These are phyloP conservation scores for Psilocybe subaeruginosa DNA, from an alignment of 768 basidiomycete genomes.

Conservation along the genomic window DNA sequence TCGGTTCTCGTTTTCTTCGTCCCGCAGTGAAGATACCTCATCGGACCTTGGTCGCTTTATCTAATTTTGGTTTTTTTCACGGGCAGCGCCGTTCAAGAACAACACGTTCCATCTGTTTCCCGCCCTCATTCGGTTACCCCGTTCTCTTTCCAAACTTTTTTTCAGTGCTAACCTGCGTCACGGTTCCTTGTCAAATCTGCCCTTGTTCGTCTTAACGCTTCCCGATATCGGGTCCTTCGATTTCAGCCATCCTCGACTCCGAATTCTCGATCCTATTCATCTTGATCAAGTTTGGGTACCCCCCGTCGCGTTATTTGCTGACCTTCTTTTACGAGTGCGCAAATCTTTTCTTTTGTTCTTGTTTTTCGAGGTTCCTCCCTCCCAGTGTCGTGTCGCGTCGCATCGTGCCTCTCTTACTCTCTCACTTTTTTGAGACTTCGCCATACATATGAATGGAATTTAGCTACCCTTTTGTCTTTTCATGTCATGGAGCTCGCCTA, in stretches of 20 bases:
- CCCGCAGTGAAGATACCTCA: background rate
- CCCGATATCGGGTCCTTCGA: background rate
- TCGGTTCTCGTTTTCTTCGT: background rate
- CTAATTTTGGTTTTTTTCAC: background rate
- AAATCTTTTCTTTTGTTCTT: background rate
- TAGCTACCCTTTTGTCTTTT: background rate
- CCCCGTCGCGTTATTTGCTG: background rate
- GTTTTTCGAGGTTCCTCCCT: background rate
- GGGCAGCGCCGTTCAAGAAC: background rate
- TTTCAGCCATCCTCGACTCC: background rate
- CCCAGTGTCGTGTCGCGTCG: background rate
- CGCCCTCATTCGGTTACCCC: background rate
- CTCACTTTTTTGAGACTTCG: background rate
- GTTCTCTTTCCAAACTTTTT: background rate
- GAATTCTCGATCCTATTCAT: background rate
- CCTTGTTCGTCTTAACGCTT: background rate
- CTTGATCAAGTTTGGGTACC: background rate
- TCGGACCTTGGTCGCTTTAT: background rate
- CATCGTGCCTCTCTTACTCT: background rate
- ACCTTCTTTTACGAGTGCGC: background rate
- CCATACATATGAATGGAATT: background rate
- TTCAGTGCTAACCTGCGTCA: background rate
- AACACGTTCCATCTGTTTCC: background rate
- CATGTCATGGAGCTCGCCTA: constrained; percentile 3
- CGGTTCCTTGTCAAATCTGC: background rate